These are phyloP conservation scores for Exophiala mesophila DNA, from an alignment of 2,329 filamentous ascomycete genomes.

Conservation along the genomic window DNA sequence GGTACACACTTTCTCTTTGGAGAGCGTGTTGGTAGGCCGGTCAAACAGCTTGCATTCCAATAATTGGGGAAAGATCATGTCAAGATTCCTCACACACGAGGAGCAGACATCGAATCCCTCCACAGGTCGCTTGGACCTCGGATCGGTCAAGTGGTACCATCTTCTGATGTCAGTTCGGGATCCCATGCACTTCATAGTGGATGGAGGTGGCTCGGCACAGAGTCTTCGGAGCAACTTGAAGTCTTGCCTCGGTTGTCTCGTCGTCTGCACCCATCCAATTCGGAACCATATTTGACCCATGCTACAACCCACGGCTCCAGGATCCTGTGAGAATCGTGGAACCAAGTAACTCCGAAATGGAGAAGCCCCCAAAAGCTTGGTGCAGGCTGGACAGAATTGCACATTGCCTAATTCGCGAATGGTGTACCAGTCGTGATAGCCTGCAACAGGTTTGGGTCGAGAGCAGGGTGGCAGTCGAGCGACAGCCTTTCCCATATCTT, in stretches of 20 bases:
- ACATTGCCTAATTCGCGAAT: slow-evolving; percentile 66
- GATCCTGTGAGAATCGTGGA: slow-evolving; percentile 53
- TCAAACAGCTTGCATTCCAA: slow-evolving; percentile 29
- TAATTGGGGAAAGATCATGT: slow-evolving; percentile 68
- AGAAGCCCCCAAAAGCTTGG: slow-evolving; percentile 64
- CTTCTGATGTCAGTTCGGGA: slow-evolving; percentile 51
- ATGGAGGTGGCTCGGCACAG: slow-evolving; percentile 54
- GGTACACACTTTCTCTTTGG: slow-evolving; percentile 58
- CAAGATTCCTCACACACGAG: slow-evolving; percentile 66
- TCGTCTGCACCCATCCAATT: slow-evolving; percentile 74
- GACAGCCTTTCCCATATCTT: not conserved
- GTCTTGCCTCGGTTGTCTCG: slow-evolving; percentile 63
- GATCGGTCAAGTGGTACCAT: slow-evolving; percentile 74
- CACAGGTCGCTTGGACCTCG: slow-evolving; percentile 58
- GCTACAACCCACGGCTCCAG: slow-evolving; percentile 63
- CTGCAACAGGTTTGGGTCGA: slow-evolving; percentile 56
- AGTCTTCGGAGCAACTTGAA: slow-evolving; percentile 66
- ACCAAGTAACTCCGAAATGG: slow-evolving; percentile 65
- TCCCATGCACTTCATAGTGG: slow-evolving; percentile 55
- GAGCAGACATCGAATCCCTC: slow-evolving; percentile 71
- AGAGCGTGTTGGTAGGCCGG: slow-evolving; percentile 32
- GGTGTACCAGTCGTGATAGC: slow-evolving; percentile 74
- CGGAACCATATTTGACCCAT: slow-evolving; percentile 80
- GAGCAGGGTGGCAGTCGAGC: slow-evolving; percentile 60
- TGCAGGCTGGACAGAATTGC: slow-evolving; percentile 79